Evolutionary conservation across 2,329 filamentous ascomycete species (phyloP).

Genomic region (Biscogniauxia marginata): DNA sequence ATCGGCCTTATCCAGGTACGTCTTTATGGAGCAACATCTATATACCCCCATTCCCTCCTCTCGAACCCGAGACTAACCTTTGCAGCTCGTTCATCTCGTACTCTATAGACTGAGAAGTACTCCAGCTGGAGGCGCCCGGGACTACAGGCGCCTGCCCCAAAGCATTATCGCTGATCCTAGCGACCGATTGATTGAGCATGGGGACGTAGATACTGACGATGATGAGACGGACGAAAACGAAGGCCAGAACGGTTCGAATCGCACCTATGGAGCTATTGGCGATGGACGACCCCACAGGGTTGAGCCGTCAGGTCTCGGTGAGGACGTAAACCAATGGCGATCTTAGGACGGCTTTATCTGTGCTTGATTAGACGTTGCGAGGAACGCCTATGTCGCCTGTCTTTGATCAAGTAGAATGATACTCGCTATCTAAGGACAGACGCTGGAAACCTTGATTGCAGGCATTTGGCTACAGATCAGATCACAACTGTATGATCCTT

Average conservation of each 20-base stretch:
- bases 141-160: conserved; percentile 13
- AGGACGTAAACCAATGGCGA: conserved; percentile 20
- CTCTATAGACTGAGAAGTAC: conserved; percentile 17
- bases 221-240: conserved; percentile 4
- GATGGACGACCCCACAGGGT: conserved; percentile 14
- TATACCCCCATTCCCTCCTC: neutral
- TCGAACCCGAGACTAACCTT: conserved; percentile 23
- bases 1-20: conserved; percentile 58
- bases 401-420: too few species aligned
- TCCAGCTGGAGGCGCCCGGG: neutral
- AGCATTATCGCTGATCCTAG: conserved; percentile 5
- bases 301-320: conserved; percentile 22
- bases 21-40: conserved; percentile 21
- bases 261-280: conserved; percentile 8
- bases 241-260: conserved; percentile 1
- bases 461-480: too few species aligned
- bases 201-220: conserved; percentile 9
- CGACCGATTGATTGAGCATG: conserved; percentile 21
- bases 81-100: conserved; percentile 28
- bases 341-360: conserved; percentile 1
- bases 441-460: too few species aligned
- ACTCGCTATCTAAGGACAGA: too few species aligned
- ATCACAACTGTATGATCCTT: too few species aligned
- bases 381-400: conserved; percentile 1
- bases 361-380: neutral